Base-by-base conservation (phyloP, 306 rosid species). In the Cucumis cinereus region DNA sequence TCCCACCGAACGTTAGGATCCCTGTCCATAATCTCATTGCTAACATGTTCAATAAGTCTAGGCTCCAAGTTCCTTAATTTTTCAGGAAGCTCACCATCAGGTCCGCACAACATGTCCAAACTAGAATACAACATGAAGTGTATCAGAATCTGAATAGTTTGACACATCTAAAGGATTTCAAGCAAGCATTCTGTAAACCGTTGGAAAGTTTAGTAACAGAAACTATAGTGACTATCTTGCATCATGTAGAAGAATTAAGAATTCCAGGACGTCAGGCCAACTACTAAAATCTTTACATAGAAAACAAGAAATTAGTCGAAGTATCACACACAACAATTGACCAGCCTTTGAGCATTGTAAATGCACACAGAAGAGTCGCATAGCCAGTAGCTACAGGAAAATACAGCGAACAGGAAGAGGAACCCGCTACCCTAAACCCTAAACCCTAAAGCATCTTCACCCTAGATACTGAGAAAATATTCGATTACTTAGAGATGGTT, bases 21-120 rank as follows among this genome's bases (percentile, higher is more conserved):
- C 86, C 78, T 88, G 58, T 92, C 96, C 99, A 94, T 94, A 67
- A 94, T 90, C 90, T 94, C 99, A 40, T 92, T 94, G 82, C 99
- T 94, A 77, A 94, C 84, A 82, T 92, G 97, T 79, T 94, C 99
- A 80, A 94, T 88, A 66, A 94, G 95, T 81, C 97, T 95, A 74
- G 97, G 97, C 67, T 94, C 99, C 88, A 94, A 78, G 84, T 94
- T 94, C 85, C 99, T 88, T 83, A 92, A 77, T 73, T 92, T 94
- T 87, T 94, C 99, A n/a, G 99, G 99, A 84, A 92, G 93, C 86
- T 94, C 99, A 9, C 97, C 97, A 80, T 94, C 96, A 71, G 96
- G 99, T 68, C 99, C 99, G 49, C 89, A 89, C 77, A 94, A 87
- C 82, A 90, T 54, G 77, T 94, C 96, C 93, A 94, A 80, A 85